Evolutionary conservation across 371 early-diverging fungal genomes (phyloP), one percentile per base, ranked within the genome.

Genomic region (Zychaea mexicana): DNA sequence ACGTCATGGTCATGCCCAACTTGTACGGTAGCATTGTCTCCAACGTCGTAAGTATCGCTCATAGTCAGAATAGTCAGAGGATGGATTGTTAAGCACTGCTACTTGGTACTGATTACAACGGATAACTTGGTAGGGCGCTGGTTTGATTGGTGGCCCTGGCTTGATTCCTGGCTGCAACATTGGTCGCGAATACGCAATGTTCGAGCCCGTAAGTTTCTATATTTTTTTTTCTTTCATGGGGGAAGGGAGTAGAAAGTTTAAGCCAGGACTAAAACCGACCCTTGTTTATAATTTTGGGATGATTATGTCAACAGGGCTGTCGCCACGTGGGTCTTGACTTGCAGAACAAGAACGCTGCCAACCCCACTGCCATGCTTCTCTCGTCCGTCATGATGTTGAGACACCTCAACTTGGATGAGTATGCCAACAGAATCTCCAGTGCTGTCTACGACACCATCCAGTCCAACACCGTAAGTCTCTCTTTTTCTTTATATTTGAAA

Each of bases 1-100:
- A 98, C 74, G 98, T 98, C 57, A 91, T 98, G 86, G 97, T 98
- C 61, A 92, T 94, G 87, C 96, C 97, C 55, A 98, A 98, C 88
- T 86, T 98, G 78, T 98, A 98, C 77, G 98, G 98, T 72, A 96
- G 90, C 87, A 98, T 98, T 72, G 87, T 96, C 47, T 92, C 93
- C 76, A 97, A 98, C 81, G 90, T 98, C 61, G 76, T 72, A 72
- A 72, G 62, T 52, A 62, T 53, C 28, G 17, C 6, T 33, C n/a
- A 38, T 10, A 13, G 10, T 17, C 17, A 22, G 19, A 9, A 33
- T 26, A 46, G n/a, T 15, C 26, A 12, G 5, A 1, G 26, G 39
- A 39, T 17, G 56, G 32, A 61, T 53, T 49, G 30, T 42, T n/a
- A n/a, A n/a, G n/a, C n/a, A n/a, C n/a, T n/a, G n/a, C n/a, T n/a